phyloP scores from a whole-genome alignment of 2,329 filamentous ascomycete genomes.

The Hymenoscyphus fraxineus region DNA sequence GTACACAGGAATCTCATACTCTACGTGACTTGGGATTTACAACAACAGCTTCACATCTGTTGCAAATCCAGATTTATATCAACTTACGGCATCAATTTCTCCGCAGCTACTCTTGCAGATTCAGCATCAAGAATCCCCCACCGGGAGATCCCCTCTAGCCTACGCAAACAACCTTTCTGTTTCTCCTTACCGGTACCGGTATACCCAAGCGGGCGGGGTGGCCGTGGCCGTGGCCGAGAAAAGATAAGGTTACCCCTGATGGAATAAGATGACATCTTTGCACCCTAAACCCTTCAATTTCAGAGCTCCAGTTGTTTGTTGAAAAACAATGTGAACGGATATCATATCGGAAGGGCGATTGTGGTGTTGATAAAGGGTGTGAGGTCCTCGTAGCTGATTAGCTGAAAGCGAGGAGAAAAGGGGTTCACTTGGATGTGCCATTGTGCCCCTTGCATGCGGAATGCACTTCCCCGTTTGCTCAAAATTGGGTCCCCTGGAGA shows the following conservation, averaged over 20 bases:
- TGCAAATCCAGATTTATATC: background rate
- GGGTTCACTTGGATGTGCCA: background rate
- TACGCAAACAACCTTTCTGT: background rate
- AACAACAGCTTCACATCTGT: background rate
- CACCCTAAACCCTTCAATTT: too few relatives aligned
- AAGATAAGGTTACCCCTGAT: background rate
- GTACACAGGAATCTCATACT: background rate
- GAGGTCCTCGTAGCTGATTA: background rate
- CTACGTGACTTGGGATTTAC: background rate
- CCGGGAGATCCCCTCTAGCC: too few relatives aligned
- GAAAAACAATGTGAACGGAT: too few relatives aligned
- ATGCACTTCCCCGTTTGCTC: too few relatives aligned
- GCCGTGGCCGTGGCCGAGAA: background rate
- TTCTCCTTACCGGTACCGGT: background rate
- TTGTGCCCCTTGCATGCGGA: too few relatives aligned
- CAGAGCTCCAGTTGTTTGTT: too few relatives aligned
- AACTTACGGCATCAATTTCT: background rate
- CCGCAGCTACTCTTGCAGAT: background rate
- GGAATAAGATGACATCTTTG: background rate
- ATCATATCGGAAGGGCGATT: too few relatives aligned
- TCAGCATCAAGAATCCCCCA: background rate
- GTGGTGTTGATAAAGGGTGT: background rate
- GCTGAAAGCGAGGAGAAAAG: background rate
- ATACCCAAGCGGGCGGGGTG: background rate
- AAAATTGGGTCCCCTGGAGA: too few relatives aligned